Conservation (phyloP, 441 rosid species). For the Biscutella auriculata region DNA sequence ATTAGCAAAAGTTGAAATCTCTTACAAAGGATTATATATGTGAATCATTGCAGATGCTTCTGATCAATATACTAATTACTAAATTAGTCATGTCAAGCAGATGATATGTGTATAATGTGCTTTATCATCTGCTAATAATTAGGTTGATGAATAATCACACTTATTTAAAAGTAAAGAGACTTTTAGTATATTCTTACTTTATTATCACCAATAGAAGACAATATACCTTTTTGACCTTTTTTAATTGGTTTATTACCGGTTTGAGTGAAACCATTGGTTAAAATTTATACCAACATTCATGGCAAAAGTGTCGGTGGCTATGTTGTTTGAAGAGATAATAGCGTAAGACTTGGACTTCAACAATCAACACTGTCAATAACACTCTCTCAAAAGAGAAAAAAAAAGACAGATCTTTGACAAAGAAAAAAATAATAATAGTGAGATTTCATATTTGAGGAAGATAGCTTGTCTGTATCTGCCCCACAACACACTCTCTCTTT, state of each 20-base stretch:
- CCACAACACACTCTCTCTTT: conserved; percentile 14
- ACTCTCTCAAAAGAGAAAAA: background rate
- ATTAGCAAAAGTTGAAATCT: conserved; percentile 3
- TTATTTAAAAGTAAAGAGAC: background rate
- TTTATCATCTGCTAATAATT: conserved; percentile 16
- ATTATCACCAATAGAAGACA: background rate
- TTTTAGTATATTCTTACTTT: conserved; percentile 9
- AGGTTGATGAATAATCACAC: background rate
- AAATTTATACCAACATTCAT: conserved; percentile 2
- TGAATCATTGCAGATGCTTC: conserved; percentile 10
- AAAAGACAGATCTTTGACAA: background rate
- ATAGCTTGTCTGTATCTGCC: conserved; percentile 23
- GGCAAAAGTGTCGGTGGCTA: conserved; percentile 26
- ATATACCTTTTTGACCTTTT: too few species aligned
- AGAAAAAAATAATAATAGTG: conserved; percentile 3
- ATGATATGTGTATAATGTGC: conserved; percentile 7
- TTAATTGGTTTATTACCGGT: background rate
- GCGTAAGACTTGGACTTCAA: conserved; percentile 17
- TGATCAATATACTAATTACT: background rate
- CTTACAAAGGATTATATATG: too few species aligned
- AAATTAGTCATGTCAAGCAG: conserved; percentile 4
- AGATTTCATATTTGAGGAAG: conserved; percentile 21
- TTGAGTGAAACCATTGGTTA: background rate
- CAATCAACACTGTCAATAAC: conserved; percentile 15
- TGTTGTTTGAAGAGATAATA: background rate